Evolutionary conservation across 192 early-diverging fungal genomes (phyloP).

Genomic region (Mortierella antarctica): DNA sequence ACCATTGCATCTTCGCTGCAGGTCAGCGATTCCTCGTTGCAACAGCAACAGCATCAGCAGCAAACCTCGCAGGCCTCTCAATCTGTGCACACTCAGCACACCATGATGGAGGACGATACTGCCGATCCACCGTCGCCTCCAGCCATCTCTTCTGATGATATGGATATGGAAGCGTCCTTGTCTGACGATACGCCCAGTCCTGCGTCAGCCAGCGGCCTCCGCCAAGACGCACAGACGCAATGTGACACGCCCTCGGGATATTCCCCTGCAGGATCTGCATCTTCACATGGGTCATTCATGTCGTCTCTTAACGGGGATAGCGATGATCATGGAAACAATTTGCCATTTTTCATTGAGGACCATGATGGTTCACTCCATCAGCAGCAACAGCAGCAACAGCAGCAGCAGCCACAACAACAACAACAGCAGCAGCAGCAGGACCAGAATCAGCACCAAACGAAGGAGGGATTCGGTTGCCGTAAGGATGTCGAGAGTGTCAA

Average conservation of each 20-base stretch:
- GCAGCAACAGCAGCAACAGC: background rate
- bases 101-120: slow-evolving; percentile 41
- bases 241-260: slow-evolving; percentile 18
- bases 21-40: background rate
- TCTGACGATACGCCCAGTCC: slow-evolving; percentile 25
- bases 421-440: slow-evolving; percentile 1
- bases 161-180: slow-evolving; percentile 48
- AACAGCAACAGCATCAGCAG: slow-evolving; percentile 12
- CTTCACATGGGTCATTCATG: slow-evolving; percentile 27
- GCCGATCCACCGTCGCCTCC: slow-evolving; percentile 48
- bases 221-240: slow-evolving; percentile 30
- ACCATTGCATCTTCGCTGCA: slow-evolving; percentile 23
- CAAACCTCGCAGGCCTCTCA: slow-evolving; percentile 1
- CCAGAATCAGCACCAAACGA: slow-evolving; percentile 5
- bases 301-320: slow-evolving; percentile 4
- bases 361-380: slow-evolving; percentile 2
- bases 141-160: slow-evolving; percentile 47
- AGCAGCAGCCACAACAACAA: background rate
- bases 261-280: slow-evolving; percentile 9
- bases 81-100: background rate
- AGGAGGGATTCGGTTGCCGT: slow-evolving; percentile 11
- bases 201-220: background rate
- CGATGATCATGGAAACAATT: background rate
- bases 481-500: slow-evolving; percentile 31
- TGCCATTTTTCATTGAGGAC: slow-evolving; percentile 20